Percentiles rank a stretch among this genome's conserved stretches.
Evolutionary conservation across 1,284 basidiomycete genomes (phyloP).

Genomic region (Apiotrichum mycotoxinovorans): DNA sequence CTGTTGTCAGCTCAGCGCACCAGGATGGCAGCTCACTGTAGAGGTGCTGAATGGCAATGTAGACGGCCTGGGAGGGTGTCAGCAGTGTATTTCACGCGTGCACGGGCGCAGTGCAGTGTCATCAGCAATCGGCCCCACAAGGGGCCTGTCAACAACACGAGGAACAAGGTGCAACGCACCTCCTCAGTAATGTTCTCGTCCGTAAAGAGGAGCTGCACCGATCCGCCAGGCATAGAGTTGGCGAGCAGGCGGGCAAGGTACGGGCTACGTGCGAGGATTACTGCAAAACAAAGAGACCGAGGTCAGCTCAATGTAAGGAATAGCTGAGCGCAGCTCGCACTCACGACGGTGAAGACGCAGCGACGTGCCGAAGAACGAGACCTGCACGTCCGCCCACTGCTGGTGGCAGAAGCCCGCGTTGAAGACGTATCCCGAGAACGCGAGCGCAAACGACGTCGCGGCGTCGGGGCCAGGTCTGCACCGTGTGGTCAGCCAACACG

Average conservation of each 20-base stretch:
- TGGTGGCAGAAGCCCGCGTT: conserved; percentile 38
- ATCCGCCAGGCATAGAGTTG: conserved; percentile 59
- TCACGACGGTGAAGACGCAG: conserved; percentile 45
- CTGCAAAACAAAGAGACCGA: conserved; percentile 47
- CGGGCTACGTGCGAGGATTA: conserved; percentile 79
- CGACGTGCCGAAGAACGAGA: conserved; percentile 36
- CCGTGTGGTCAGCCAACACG: too few species aligned
- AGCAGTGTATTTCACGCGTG: conserved; percentile 1
- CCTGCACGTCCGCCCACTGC: conserved; percentile 41
- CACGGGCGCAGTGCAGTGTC: not conserved
- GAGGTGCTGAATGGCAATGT: conserved; percentile 43
- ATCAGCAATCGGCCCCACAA: too few species aligned
- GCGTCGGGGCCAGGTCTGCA: conserved; percentile 1
- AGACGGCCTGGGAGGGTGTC: conserved; percentile 31
- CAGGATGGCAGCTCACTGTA: conserved; percentile 32
- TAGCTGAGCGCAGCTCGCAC: conserved; percentile 7
- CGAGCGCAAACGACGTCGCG: conserved; percentile 9
- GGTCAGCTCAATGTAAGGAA: not conserved
- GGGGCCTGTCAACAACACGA: not conserved
- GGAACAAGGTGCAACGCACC: conserved; percentile 53
- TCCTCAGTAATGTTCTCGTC: conserved; percentile 75
- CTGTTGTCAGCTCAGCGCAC: conserved; percentile 10
- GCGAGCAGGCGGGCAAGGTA: conserved; percentile 77
- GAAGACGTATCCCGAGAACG: conserved; percentile 28
- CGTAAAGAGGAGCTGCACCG: conserved; percentile 68